These are phyloP conservation scores for Echeveria elegans DNA, from an alignment of 164 flowering plant genomes.

Conservation along the genomic window DNA sequence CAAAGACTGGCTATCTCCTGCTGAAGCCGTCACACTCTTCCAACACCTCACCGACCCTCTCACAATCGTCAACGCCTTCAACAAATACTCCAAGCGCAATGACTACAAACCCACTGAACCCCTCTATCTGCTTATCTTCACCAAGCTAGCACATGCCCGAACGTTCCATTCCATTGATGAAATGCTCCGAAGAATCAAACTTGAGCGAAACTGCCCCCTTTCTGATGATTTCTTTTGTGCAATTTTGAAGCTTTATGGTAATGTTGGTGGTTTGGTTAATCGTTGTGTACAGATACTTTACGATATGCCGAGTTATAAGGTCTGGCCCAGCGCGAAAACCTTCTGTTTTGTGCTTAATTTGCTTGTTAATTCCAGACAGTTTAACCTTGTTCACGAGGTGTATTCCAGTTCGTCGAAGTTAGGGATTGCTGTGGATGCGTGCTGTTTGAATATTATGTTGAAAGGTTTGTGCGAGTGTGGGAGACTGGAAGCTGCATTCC, in stretches of 20 bases:
- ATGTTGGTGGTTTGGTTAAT: constrained; percentile 38
- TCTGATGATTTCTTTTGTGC: constrained; percentile 62
- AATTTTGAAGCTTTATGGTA: constrained; percentile 57
- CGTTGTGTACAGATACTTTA: constrained; percentile 48
- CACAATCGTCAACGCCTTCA: constrained; percentile 25
- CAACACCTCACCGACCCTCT: constrained; percentile 38
- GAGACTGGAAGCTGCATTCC: constrained; percentile 49
- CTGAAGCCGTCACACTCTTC: constrained; percentile 46
- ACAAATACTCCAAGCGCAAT: constrained; percentile 44
- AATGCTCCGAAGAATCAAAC: constrained; percentile 34
- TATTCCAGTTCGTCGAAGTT: constrained; percentile 41
- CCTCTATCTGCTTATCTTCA: constrained; percentile 41
- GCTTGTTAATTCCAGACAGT: constrained; percentile 51
- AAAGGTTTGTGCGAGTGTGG: constrained; percentile 67
- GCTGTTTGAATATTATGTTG: constrained; percentile 65
- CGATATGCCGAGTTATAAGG: constrained; percentile 54
- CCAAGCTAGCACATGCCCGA: constrained; percentile 43
- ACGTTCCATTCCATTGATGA: constrained; percentile 47
- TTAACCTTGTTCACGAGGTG: constrained; percentile 51
- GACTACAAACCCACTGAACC: constrained; percentile 78
- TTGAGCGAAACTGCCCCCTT: constrained; percentile 36
- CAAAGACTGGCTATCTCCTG: constrained; percentile 78
- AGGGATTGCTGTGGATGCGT: constrained; percentile 66
- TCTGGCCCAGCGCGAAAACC: constrained; percentile 61
- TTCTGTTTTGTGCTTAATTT: constrained; percentile 69